phyloP scores from a whole-genome alignment of 2,329 filamentous ascomycete species.

The Apiospora saccharicola region DNA sequence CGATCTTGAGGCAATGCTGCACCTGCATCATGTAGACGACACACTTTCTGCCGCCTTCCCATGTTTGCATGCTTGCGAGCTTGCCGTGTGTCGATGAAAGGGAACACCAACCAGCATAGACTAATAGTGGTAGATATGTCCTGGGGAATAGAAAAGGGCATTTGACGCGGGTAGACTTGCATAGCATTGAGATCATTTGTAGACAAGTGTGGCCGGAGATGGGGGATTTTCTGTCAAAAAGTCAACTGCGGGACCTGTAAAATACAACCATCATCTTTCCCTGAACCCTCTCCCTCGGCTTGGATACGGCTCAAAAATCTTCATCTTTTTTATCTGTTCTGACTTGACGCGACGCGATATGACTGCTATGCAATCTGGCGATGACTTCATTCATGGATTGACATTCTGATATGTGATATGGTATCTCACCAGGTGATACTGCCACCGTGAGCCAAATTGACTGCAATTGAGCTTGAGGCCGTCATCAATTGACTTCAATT shows the following conservation, averaged over 20 bases:
- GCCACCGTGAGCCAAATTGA: background rate
- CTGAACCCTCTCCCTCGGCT: background rate
- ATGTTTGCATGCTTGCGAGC: slow-evolving; percentile 25
- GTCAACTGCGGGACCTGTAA: slow-evolving; percentile 34
- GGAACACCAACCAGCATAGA: slow-evolving; percentile 39
- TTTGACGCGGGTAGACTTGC: slow-evolving; percentile 39
- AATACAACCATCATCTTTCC: slow-evolving; percentile 34
- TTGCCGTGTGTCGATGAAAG: slow-evolving; percentile 40
- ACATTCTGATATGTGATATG: background rate
- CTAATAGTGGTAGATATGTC: slow-evolving; percentile 44
- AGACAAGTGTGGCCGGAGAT: slow-evolving; percentile 39
- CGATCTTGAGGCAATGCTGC: slow-evolving; percentile 34
- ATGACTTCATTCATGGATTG: slow-evolving; percentile 4
- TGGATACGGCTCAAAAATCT: slow-evolving; percentile 18
- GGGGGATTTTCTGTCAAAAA: slow-evolving; percentile 28
- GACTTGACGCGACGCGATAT: background rate
- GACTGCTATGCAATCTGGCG: background rate
- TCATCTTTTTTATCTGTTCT: slow-evolving; percentile 5
- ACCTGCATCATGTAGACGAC: slow-evolving; percentile 23
- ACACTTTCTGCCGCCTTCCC: slow-evolving; percentile 29
- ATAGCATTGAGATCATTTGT: slow-evolving; percentile 42
- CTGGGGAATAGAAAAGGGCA: slow-evolving; percentile 29
- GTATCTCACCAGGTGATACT: background rate
- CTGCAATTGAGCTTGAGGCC: background rate
- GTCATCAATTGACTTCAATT: slow-evolving; percentile 29